These are phyloP conservation scores for Pestalotiopsis sp. DNA, from an alignment of 2,329 filamentous ascomycete species.

Conservation along the genomic window DNA sequence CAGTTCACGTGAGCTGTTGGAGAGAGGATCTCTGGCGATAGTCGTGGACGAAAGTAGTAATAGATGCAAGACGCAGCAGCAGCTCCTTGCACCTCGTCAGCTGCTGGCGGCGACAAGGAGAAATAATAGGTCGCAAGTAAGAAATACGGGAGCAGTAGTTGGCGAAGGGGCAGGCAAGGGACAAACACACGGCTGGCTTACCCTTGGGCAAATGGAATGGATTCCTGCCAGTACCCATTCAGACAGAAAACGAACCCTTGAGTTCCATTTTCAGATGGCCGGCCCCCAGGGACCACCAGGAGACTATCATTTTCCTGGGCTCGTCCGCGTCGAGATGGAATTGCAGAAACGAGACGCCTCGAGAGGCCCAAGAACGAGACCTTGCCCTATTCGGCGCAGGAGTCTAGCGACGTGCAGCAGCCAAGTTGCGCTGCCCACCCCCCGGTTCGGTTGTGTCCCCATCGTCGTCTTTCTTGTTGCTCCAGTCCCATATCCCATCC, in stretches of 20 bases:
- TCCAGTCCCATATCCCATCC: background rate
- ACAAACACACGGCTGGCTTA: background rate
- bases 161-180: background rate
- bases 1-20: background rate
- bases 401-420: slow-evolving; percentile 3
- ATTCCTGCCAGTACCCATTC: background rate
- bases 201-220: background rate
- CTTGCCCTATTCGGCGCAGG: slow-evolving; percentile 3
- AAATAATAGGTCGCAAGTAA: background rate
- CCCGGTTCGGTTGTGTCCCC: background rate
- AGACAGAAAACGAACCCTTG: background rate
- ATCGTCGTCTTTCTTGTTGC: background rate
- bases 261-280: background rate
- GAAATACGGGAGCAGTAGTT: background rate
- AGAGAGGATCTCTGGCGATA: background rate
- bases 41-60: background rate
- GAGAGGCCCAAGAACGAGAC: slow-evolving; percentile 8
- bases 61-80: background rate
- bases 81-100: background rate
- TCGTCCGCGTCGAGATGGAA: slow-evolving; percentile 1
- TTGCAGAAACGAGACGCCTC: slow-evolving; percentile 8
- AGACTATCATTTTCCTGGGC: slow-evolving; percentile 8
- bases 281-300: background rate
- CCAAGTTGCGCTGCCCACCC: background rate
- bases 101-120: background rate